phyloP scores from a whole-genome alignment of 2,329 filamentous ascomycete genomes.

The Zymoseptoria crescenta region DNA sequence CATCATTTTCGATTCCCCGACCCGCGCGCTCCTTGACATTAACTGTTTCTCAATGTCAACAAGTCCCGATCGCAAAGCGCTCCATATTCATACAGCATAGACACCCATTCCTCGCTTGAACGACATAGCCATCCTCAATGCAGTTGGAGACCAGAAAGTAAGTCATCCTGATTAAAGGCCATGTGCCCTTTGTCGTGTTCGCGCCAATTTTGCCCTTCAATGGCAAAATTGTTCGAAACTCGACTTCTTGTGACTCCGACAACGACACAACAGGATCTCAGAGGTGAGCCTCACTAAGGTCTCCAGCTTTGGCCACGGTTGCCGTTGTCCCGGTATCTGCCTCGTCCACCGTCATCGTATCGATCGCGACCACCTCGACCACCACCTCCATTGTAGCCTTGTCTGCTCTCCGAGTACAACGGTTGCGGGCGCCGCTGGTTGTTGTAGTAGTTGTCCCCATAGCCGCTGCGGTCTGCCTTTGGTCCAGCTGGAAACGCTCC shows the following conservation, averaged over 20 bases:
- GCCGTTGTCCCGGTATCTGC: slow-evolving; percentile 21
- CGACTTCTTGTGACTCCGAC: background rate
- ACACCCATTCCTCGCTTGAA: background rate
- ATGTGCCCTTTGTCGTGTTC: background rate
- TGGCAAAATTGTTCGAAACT: background rate
- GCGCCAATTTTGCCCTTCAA: background rate
- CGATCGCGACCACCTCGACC: slow-evolving; percentile 16
- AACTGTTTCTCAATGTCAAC: background rate
- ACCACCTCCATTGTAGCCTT: slow-evolving; percentile 32
- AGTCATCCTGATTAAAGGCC: background rate
- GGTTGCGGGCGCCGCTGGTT: slow-evolving; percentile 25
- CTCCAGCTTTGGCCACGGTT: slow-evolving; percentile 19
- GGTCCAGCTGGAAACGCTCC: slow-evolving; percentile 17
- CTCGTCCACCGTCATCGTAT: slow-evolving; percentile 11
- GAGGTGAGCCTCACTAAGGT: slow-evolving; percentile 7
- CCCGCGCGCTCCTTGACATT: background rate
- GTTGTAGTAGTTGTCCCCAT: slow-evolving; percentile 19
- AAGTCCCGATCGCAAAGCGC: background rate
- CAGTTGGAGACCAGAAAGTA: background rate
- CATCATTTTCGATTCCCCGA: too few species aligned
- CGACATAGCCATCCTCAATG: background rate
- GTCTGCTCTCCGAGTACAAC: slow-evolving; percentile 38
- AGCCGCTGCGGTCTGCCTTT: slow-evolving; percentile 14
- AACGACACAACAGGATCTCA: background rate
- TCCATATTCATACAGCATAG: background rate